Conservation (phyloP, 2,329 filamentous ascomycete genomes). For the Diaporthe velutina region DNA sequence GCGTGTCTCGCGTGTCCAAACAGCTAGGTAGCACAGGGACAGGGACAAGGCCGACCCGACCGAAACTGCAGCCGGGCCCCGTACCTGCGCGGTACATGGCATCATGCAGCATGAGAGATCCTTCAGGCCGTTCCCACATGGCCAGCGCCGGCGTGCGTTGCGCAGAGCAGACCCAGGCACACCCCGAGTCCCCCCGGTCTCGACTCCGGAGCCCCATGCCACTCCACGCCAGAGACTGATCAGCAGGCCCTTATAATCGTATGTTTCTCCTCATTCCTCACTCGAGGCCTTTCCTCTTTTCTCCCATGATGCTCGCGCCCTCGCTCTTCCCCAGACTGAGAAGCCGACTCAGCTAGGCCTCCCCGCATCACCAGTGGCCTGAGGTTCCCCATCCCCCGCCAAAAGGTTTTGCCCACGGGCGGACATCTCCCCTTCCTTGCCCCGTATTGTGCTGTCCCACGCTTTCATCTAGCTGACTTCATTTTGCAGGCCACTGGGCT, state of each 20-base stretch:
- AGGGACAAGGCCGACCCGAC: slow-evolving; percentile 12
- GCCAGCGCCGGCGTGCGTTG: slow-evolving; percentile 12
- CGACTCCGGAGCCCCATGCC: slow-evolving; percentile 32
- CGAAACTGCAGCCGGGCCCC: slow-evolving; percentile 21
- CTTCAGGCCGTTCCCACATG: slow-evolving; percentile 29
- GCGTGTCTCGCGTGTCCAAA: slow-evolving; percentile 2
- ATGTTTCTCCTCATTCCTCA: slow-evolving; percentile 38
- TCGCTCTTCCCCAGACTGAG: slow-evolving; percentile 34
- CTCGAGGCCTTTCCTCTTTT: slow-evolving; percentile 31
- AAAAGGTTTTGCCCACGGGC: background rate
- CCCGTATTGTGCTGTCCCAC: background rate
- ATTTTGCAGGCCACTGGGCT: slow-evolving; percentile 29
- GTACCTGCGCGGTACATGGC: slow-evolving; percentile 28
- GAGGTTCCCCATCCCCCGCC: slow-evolving; percentile 30
- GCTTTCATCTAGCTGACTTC: slow-evolving; percentile 20
- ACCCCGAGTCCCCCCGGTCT: slow-evolving; percentile 32
- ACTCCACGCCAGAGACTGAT: slow-evolving; percentile 35
- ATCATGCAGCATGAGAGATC: slow-evolving; percentile 30
- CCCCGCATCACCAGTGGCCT: slow-evolving; percentile 25
- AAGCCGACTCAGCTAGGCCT: slow-evolving; percentile 17
- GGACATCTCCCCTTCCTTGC: background rate
- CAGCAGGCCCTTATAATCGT: slow-evolving; percentile 40
- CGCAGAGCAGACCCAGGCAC: slow-evolving; percentile 24
- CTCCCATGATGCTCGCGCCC: slow-evolving; percentile 25
- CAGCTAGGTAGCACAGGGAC: slow-evolving; percentile 1